Conservation (phyloP, 345 rosid species). For the Euphorbia pulcherrima region DNA sequence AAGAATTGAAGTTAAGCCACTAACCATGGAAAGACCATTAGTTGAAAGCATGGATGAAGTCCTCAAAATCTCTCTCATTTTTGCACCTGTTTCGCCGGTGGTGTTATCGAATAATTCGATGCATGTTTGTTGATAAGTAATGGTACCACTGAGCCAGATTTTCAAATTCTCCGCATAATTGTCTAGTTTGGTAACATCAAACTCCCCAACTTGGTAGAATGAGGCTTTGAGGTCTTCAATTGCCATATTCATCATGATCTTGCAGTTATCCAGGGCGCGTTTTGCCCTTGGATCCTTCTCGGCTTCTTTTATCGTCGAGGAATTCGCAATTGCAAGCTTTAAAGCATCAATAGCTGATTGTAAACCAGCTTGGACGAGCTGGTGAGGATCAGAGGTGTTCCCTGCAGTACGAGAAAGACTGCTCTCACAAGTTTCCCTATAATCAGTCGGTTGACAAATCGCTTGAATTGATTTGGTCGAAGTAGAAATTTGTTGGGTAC, state of each 20-base stretch:
- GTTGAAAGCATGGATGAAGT: constrained; percentile 48
- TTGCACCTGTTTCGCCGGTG: constrained; percentile 32
- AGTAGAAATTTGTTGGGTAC: neutral
- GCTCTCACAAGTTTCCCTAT: constrained; percentile 42
- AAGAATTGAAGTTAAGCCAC: constrained; percentile 34
- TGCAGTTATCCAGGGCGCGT: constrained; percentile 52
- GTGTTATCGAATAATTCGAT: constrained; percentile 60
- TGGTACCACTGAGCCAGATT: constrained; percentile 71
- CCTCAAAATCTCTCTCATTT: constrained; percentile 42
- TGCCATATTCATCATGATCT: constrained; percentile 47
- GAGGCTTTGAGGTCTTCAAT: constrained; percentile 52
- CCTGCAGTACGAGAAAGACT: constrained; percentile 40
- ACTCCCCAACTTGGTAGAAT: constrained; percentile 32
- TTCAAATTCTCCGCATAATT: constrained; percentile 44
- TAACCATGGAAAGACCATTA: constrained; percentile 71
- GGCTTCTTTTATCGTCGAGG: constrained; percentile 34
- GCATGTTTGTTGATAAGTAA: constrained; percentile 72
- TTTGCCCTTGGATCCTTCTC: constrained; percentile 47
- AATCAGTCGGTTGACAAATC: constrained; percentile 64
- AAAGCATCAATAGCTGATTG: constrained; percentile 40
- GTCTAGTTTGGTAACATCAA: constrained; percentile 33
- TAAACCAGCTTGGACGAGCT: constrained; percentile 53
- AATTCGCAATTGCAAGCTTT: constrained; percentile 34
- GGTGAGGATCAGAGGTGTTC: constrained; percentile 48
- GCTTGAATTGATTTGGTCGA: constrained; percentile 45